These are phyloP conservation scores for Lasiosphaeria miniovina DNA, from an alignment of 495 filamentous ascomycete genomes.

Conservation along the genomic window DNA sequence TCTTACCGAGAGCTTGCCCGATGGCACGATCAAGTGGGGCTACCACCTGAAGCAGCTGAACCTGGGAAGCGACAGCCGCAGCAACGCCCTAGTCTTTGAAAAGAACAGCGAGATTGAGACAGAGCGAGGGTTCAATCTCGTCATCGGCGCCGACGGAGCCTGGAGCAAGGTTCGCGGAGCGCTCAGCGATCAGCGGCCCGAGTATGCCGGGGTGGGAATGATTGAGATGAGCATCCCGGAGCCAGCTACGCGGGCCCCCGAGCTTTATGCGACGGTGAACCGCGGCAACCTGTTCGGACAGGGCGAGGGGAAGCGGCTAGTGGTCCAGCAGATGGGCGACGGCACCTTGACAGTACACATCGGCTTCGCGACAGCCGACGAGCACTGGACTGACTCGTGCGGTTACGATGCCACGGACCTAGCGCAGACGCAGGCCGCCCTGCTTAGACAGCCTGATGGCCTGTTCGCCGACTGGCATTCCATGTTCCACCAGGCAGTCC, in stretches of 20 bases:
- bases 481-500: slow-evolving; percentile 26
- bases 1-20: slow-evolving; percentile 38
- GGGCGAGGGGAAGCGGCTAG: background rate
- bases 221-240: slow-evolving; percentile 41
- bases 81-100: slow-evolving; percentile 23
- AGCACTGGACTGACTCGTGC: slow-evolving; percentile 39
- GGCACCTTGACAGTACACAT: background rate
- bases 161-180: slow-evolving; percentile 39
- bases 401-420: slow-evolving; percentile 31
- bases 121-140: slow-evolving; percentile 36
- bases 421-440: slow-evolving; percentile 22
- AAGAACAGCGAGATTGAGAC: slow-evolving; percentile 17
- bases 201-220: slow-evolving; percentile 37
- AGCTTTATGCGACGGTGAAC: background rate
- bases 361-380: slow-evolving; percentile 20
- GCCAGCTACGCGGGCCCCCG: slow-evolving; percentile 33
- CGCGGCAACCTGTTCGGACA: background rate
- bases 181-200: slow-evolving; percentile 29
- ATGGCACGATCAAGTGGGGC: slow-evolving; percentile 46
- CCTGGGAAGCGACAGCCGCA: background rate
- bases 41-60: slow-evolving; percentile 33
- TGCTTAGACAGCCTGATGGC: slow-evolving; percentile 16
- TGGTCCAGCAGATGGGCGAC: background rate
- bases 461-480: slow-evolving; percentile 32
- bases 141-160: slow-evolving; percentile 47